Conservation (phyloP, 345 rosid genomes). For the Crucihimalaya himalaica region DNA sequence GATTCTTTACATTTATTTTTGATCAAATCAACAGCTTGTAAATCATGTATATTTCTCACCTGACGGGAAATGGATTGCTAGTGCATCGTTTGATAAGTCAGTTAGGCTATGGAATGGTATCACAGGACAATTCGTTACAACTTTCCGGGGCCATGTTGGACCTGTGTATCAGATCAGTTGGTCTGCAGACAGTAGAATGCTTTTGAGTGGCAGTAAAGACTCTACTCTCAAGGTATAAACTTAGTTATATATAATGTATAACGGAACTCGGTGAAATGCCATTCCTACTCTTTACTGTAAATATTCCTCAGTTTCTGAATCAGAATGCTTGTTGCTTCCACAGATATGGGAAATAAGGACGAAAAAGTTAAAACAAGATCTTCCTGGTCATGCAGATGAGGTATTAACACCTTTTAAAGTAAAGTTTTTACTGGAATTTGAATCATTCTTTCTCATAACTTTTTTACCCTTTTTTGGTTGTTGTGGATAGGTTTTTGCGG, state of each 20-base stretch:
- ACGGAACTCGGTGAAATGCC: background rate
- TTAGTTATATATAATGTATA: background rate
- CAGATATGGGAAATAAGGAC: slow-evolving; percentile 91
- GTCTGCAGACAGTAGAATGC: slow-evolving; percentile 98
- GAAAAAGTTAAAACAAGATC: slow-evolving; percentile 82
- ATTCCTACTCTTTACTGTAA: background rate
- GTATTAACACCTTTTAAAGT: slow-evolving; percentile 39
- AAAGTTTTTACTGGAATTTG: background rate
- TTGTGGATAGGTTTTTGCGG: slow-evolving; percentile 67
- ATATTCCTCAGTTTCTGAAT: slow-evolving; percentile 6
- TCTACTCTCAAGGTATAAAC: slow-evolving; percentile 81
- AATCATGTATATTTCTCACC: slow-evolving; percentile 96
- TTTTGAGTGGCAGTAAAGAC: slow-evolving; percentile 95
- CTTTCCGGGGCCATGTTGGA: slow-evolving; percentile 90
- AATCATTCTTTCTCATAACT: slow-evolving; percentile 1
- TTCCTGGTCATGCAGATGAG: slow-evolving; percentile 97
- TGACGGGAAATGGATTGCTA: slow-evolving; percentile 94
- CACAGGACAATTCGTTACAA: slow-evolving; percentile 82
- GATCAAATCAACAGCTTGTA: slow-evolving; percentile 62
- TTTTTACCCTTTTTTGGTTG: background rate
- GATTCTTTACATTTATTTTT: background rate
- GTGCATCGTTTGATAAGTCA: slow-evolving; percentile 95
- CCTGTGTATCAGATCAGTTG: slow-evolving; percentile 97
- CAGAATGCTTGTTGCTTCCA: slow-evolving; percentile 16
- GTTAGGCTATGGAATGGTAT: slow-evolving; percentile 92